Base-by-base conservation (phyloP, 2,329 filamentous ascomycete species). In the Pseudogymnoascus verrucosus region DNA sequence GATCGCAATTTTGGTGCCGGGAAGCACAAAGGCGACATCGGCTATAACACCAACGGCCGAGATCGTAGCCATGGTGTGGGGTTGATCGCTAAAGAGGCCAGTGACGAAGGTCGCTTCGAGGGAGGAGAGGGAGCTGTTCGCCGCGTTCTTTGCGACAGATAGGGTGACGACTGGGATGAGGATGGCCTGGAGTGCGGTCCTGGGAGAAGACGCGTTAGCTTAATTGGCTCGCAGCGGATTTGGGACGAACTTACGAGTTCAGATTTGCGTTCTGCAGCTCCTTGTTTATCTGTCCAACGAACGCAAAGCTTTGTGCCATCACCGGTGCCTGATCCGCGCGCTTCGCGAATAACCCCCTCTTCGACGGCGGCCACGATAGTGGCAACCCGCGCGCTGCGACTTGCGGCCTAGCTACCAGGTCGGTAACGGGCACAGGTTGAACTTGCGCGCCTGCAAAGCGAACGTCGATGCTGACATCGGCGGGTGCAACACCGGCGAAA, bases 61-160 rank as follows among this genome's bases (percentile, higher is more conserved):
- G n/a, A 78, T 74, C 62, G 70, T 68, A 19, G 72, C 70, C 26
- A 71, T 69, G 14, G 71, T 73, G 66, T 65, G 59, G 72, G n/a
- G 72, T 71, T 82, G 77, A 60, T 81, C 76, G 62, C 87, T 83
- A 75, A 91, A 91, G 69, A 89, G 82, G 61, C 89, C 89, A 12
- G 82, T 83, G 40, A 91, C 82, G 69, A 91, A 92, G 5, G 84
- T 82, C 14, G 89, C 88, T 73, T 90, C 86, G 74, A 88, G 86
- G 65, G 84, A 82, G 8, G 87, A 87, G 61, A 91, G 83, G 36
- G 84, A 86, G 60, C 88, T 88, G 69, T 77, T 81, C 12, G 75
- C 73, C 28, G 78, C 69, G 68, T 81, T 83, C 42, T 75, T 78
- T n/a, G 81, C 88, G 10, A 57, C 51, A 11, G 82, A 81, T 57